Evolutionary conservation across 202 grass and related monocot genomes (phyloP), one percentile per base, ranked within the genome.

Genomic region (Alloteropsis angusta): DNA sequence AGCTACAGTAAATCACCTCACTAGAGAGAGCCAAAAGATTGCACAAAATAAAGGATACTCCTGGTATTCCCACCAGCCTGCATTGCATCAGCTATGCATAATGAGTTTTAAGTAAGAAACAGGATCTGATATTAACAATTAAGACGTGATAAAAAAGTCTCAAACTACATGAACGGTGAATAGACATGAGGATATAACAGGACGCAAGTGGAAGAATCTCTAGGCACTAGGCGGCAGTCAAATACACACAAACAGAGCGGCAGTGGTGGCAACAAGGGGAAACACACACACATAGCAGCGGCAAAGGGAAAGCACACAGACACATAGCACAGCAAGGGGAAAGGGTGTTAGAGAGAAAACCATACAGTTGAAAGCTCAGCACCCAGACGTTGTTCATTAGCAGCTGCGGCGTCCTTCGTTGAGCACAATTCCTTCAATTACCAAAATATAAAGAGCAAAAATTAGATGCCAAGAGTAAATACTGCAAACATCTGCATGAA

Each of bases 291-390:
- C 38, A 67, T 48, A 22, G 2, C 34, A 46, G 36, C 8, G 0
- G 54, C 54, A 26, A 13, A 32, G 26, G 37, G 18, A 39, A 38
- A 50, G 25, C 5, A 15, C 9, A 53, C 3, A 7, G 18, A 50
- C 22, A 57, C 15, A 69, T 32, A 22, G 7, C 45, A 57, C 0
- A 1, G 14, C 15, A 68, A 74, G 14, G 12, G 58, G 67, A 73
- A 35, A 47, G 9, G 6, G 15, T 9, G 34, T 50, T 43, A 12
- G n/a, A 41, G 19, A 77, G 36, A 25, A 35, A 17, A 70, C 50
- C 84, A 75, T 88, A 98, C 95, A 60, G 96, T 95, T 84, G 90
- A 84, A 47, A 98, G 85, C 68, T 98, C 92, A 56, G 92, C 73
- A 61, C 52, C 52, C 72, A 93, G 67, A 39, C 78, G 92, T 60